Evolutionary conservation across 2,329 filamentous ascomycete species (phyloP), one percentile per base, ranked within the genome.

Genomic region (Fusarium sulawesiense): DNA sequence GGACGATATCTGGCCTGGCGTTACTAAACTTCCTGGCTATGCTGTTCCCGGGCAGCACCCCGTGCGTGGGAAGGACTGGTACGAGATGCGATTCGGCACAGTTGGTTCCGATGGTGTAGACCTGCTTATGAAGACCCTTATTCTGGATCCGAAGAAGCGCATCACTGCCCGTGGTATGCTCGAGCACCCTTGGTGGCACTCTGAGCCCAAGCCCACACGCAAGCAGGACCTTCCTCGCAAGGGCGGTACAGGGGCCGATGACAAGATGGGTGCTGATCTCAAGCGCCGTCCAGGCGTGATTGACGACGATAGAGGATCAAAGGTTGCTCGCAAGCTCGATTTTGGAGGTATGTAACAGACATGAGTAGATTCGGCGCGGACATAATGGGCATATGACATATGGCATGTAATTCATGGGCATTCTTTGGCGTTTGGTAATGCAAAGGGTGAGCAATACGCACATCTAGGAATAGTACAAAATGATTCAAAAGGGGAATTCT

Each of bases 1-100:
- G 7, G 96, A 99, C 78, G 93, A 96, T 18, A 95, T 94, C 78
- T 99, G 96, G 96, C 94, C 96, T 1, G 95, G 95, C 29, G 94
- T 99, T 10, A 90, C 90, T 7, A 89, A 89, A 68, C 84, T 99
- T 13, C 89, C 90, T 16, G 91, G 91, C 64, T 99, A 96, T 80
- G 88, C 94, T n/a, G 87, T 92, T 2, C 86, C 91, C 3, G 87
- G 88, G 7, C 82, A 87, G 59, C 85, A 89, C 66, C 83, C 88
- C 73, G 73, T 93, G 80, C 87, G 88, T 67, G 88, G 89, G 2
- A 87, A 88, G 66, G 89, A 92, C 59, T 91, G 91, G 76, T 98
- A 93, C 84, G 85, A 91, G 76, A 83, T 85, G 56, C 88, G 89
- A 66, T 98, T 99, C 77, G 90, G 92, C 58, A 92, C 92, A 13